Evolutionary conservation across 805 yeast genomes (phyloP).

Genomic region (Barnettozyma salicaria): DNA sequence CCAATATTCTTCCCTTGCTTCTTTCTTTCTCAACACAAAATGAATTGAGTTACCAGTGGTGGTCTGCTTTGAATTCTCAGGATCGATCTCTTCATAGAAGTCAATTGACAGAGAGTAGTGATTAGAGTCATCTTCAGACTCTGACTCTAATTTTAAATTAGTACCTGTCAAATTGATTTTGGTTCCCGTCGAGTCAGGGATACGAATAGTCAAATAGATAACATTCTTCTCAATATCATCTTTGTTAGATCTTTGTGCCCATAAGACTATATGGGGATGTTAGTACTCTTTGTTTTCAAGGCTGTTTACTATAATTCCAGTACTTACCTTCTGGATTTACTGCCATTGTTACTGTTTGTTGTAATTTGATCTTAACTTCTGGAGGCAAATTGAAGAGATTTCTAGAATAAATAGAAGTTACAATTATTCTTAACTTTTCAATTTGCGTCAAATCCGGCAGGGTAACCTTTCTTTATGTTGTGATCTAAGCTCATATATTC

Average conservation of each 20-base stretch:
- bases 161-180: slow-evolving; percentile 55
- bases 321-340: slow-evolving; percentile 13
- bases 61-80: slow-evolving; percentile 51
- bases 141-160: slow-evolving; percentile 47
- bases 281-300: slow-evolving; percentile 5
- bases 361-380: no score
- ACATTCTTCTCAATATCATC: slow-evolving; percentile 67
- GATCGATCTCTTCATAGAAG: slow-evolving; percentile 69
- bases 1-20: slow-evolving; percentile 75
- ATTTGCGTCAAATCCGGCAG: no score
- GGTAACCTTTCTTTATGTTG: no score
- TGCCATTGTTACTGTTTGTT: slow-evolving; percentile 1
- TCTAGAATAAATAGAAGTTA: no score
- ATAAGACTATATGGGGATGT: slow-evolving; percentile 49
- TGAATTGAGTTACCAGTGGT: slow-evolving; percentile 51
- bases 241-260: slow-evolving; percentile 96
- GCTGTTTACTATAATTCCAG: no score
- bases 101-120: slow-evolving; percentile 64
- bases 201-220: slow-evolving; percentile 64
- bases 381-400: no score
- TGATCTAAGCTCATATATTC: no score
- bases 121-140: slow-evolving; percentile 37
- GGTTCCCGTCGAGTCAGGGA: slow-evolving; percentile 61
- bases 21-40: slow-evolving; percentile 67
- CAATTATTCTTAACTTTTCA: no score